Conservation (phyloP, 2,329 filamentous ascomycete species). For the Fragosphaeria purpurea region DNA sequence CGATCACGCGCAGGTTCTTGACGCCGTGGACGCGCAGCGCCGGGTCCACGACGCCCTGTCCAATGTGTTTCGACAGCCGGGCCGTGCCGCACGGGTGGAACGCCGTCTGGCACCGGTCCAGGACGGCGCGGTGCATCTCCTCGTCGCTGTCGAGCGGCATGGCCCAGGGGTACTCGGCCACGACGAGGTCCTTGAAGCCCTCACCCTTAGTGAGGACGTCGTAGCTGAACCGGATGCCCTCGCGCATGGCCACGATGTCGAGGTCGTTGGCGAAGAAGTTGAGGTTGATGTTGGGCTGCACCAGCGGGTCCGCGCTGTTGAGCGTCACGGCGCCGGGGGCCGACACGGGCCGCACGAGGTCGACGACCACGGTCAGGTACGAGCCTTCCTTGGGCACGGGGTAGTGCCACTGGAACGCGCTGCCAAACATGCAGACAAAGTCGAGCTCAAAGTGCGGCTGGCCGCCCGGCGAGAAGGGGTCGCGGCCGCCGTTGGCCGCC, state of each 20-base stretch:
- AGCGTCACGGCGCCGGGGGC: constrained; percentile 44
- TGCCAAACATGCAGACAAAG: constrained; percentile 48
- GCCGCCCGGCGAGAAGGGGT: constrained; percentile 45
- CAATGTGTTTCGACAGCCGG: constrained; percentile 40
- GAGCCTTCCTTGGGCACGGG: constrained; percentile 31
- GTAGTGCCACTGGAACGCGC: constrained; percentile 39
- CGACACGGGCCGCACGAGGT: constrained; percentile 31
- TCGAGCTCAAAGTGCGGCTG: constrained; percentile 54
- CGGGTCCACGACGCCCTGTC: constrained; percentile 42
- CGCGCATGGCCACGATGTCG: constrained; percentile 46
- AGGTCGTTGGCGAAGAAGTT: constrained; percentile 49
- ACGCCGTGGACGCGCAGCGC: constrained; percentile 43
- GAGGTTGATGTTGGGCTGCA: constrained; percentile 48
- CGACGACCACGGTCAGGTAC: constrained; percentile 47
- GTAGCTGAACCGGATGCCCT: constrained; percentile 45
- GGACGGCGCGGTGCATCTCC: constrained; percentile 43
- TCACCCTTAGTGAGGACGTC: constrained; percentile 48
- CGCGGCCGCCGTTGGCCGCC: constrained; percentile 30
- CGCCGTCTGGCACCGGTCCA: constrained; percentile 49
- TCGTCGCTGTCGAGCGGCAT: constrained; percentile 47
- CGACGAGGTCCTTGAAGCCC: constrained; percentile 44
- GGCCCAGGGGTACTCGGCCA: constrained; percentile 47
- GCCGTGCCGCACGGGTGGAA: constrained; percentile 50
- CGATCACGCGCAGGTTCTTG: constrained; percentile 41
- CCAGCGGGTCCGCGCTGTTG: constrained; percentile 44